These are phyloP conservation scores for Amyloporia xantha DNA, from an alignment of 768 basidiomycete genomes.

Conservation along the genomic window DNA sequence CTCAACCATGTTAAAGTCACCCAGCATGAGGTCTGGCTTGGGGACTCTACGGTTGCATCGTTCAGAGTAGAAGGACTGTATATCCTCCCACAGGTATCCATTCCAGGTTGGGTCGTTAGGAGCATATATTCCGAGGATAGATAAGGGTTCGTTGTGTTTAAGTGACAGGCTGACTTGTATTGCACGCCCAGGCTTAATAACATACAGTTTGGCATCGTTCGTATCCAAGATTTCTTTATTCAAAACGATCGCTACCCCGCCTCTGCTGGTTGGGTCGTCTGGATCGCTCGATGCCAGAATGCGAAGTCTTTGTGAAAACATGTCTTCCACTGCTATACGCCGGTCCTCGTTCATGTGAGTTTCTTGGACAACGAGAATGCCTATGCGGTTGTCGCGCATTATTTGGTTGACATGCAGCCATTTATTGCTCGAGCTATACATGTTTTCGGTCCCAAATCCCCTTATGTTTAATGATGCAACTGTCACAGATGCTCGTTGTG, in stretches of 20 bases:
- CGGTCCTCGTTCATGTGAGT: constrained; percentile 11
- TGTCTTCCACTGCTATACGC: not conserved
- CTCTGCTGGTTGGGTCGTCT: not conserved
- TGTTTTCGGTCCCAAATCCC: not conserved
- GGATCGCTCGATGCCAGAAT: not conserved
- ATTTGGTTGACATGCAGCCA: constrained; percentile 13
- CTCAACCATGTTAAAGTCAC: constrained; percentile 39
- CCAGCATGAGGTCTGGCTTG: constrained; percentile 28
- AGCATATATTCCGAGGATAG: constrained; percentile 30
- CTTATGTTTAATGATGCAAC: not conserved
- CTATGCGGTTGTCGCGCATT: constrained; percentile 8
- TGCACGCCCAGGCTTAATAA: constrained; percentile 4
- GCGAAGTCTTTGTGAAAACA: not conserved
- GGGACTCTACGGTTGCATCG: not conserved
- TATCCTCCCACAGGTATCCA: constrained; percentile 22
- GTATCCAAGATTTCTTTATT: constrained; percentile 4
- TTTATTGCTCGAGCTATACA: not conserved
- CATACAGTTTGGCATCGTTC: not conserved
- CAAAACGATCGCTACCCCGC: not conserved
- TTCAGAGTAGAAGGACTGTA: constrained; percentile 9
- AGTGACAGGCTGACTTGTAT: not conserved
- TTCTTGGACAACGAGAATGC: constrained; percentile 10
- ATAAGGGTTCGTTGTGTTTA: constrained; percentile 7
- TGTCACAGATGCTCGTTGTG: not conserved
- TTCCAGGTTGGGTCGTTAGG: constrained; percentile 28